Conservation (phyloP, 2,329 filamentous ascomycete species). For the Fusarium sp. region DNA sequence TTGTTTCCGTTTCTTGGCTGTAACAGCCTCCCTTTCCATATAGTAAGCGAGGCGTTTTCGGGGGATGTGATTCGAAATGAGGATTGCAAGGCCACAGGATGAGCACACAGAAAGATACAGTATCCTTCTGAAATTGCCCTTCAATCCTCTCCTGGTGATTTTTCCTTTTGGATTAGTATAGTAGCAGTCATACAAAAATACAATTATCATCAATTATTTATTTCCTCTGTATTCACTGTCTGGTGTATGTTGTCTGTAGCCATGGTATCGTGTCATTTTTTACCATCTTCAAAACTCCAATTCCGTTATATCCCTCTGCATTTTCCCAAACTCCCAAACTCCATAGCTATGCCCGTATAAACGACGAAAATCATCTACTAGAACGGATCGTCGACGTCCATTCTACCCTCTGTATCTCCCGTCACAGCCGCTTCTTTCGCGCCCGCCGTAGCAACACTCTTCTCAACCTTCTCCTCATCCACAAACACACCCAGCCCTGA, state of each 20-base stretch:
- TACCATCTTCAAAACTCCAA: conserved; percentile 8
- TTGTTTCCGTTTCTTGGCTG: conserved; percentile 31
- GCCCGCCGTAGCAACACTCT: conserved; percentile 47
- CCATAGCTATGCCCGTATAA: conserved; percentile 40
- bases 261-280: conserved; percentile 15
- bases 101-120: not conserved
- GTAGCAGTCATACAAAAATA: conserved; percentile 38
- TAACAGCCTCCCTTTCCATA: conserved; percentile 41
- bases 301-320: not conserved
- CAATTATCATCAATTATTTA: conserved; percentile 15
- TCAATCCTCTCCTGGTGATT: conserved; percentile 23
- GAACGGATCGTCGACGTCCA: conserved; percentile 63
- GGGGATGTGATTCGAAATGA: conserved; percentile 43
- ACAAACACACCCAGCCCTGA: conserved; percentile 89
- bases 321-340: conserved; percentile 32
- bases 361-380: conserved; percentile 34
- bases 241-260: not conserved
- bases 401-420: conserved; percentile 49
- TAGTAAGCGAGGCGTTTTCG: conserved; percentile 49
- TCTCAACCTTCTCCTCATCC: conserved; percentile 74
- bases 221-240: not conserved
- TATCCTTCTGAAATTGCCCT: not conserved
- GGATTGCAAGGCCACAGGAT: conserved; percentile 24
- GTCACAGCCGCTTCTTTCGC: conserved; percentile 51
- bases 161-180: conserved; percentile 41